phyloP scores from a whole-genome alignment of 75 land plant species.

The Pinus taeda region DNA sequence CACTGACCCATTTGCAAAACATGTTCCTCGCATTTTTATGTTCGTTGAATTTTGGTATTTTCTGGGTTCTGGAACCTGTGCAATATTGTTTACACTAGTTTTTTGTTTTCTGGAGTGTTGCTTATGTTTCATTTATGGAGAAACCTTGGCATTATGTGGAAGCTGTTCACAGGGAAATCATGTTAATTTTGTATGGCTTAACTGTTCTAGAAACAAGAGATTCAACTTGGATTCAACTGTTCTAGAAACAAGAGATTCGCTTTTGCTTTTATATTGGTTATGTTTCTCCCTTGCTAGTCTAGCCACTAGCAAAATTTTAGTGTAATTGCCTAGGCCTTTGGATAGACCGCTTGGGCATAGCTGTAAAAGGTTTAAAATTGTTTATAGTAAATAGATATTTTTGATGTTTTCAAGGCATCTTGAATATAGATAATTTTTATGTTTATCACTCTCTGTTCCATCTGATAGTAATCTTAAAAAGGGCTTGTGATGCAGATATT shows the following conservation, averaged over 20 bases:
- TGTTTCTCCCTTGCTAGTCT: not conserved
- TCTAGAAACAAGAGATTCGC: not conserved
- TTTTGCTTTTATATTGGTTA: not conserved
- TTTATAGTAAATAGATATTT: not conserved
- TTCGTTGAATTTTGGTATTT: too few relatives aligned
- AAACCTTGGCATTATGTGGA: too few relatives aligned
- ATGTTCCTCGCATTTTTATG: too few relatives aligned
- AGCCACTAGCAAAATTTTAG: not conserved
- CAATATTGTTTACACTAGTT: too few relatives aligned
- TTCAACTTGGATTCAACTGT: too few relatives aligned
- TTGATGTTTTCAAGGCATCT: not conserved
- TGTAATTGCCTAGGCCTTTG: not conserved
- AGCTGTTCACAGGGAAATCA: too few relatives aligned
- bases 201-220: too few relatives aligned
- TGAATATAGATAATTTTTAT: not conserved
- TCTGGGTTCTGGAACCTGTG: too few relatives aligned
- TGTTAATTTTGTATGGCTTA: not conserved
- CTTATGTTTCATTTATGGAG: too few relatives aligned
- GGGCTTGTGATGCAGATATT: conserved; percentile 56
- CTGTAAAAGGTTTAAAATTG: not conserved
- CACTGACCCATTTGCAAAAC: too few relatives aligned
- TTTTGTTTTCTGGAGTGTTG: too few relatives aligned
- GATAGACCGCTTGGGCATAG: not conserved
- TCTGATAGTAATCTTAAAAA: not conserved
- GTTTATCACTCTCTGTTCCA: not conserved